Base-by-base conservation (phyloP, 2,329 filamentous ascomycete species). In the Botrytis pseudocinerea region DNA sequence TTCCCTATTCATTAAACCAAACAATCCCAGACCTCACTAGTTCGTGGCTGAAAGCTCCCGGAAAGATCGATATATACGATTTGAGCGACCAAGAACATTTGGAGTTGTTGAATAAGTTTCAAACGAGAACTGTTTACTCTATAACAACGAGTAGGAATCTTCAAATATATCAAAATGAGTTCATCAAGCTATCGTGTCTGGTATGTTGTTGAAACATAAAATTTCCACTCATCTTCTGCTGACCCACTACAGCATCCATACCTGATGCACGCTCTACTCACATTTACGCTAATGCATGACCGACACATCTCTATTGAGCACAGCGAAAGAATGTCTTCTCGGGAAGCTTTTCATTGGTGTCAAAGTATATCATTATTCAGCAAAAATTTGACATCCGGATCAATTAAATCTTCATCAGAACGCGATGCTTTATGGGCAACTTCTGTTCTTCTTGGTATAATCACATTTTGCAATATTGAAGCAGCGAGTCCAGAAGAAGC, bases 211-310 rank as follows among this genome's bases (percentile, higher is more conserved):
- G 38, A 22, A 42, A 14, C 14, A 22, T 28, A n/a, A 12, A 54
- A 40, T 40, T 40, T 62, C n/a, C 28, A 32, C 28, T 9, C n/a
- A 44, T 9, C 16, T 9, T 40, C 48, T 28, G 44, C 48, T 51
- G 32, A 73, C 35, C 10, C n/a, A 59, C n/a, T 38, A 16, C 35
- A 78, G 77, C 73, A 76, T 72, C 68, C 73, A 32, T 74, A 80
- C 64, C 81, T 90, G 8, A 84, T 88, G 81, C 88, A 90, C 78
- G 81, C 85, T 64, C 82, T 88, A 28, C 81, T 89, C 44, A 83
- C 85, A 32, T 76, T 89, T 35, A 85, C 87, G 3, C 78, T 86
- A 5, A 83, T 87, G 75, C 88, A 90, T 75, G 87, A 89, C 74
- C 82, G 85, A 9, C 81, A 84, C 86, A 57, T 76, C 76, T 59